These are phyloP conservation scores for Phytophthora capsici DNA, from an alignment of 352 stramenopile genomes.

Conservation along the genomic window DNA sequence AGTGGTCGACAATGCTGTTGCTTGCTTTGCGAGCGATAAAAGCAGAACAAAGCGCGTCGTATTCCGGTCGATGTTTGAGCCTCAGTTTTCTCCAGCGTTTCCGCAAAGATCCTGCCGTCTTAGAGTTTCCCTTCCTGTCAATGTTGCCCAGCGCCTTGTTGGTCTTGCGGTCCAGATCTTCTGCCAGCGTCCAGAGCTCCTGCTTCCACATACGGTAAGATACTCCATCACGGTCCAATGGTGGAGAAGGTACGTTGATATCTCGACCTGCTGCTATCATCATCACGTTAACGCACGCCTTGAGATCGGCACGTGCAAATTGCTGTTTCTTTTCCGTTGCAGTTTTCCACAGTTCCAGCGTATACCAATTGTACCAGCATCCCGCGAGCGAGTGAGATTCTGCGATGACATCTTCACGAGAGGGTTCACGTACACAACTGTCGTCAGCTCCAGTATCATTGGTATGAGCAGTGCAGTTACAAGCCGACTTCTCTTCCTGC, in stretches of 20 bases:
- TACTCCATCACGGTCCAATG: not conserved
- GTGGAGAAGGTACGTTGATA: not conserved
- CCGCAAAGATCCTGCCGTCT: slow-evolving; percentile 9
- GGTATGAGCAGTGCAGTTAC: no score
- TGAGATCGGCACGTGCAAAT: no score
- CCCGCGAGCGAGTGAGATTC: slow-evolving; percentile 3
- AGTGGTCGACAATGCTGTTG: slow-evolving; percentile 1
- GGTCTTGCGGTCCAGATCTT: slow-evolving; percentile 9
- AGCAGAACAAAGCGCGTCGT: slow-evolving; percentile 12
- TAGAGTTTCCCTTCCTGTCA: slow-evolving; percentile 1
- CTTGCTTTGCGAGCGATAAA: slow-evolving; percentile 17
- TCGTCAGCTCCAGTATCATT: no score
- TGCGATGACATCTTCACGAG: not conserved
- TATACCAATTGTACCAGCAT: slow-evolving; percentile 18
- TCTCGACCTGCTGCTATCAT: not conserved
- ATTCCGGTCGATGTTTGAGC: not conserved
- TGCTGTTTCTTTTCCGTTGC: slow-evolving; percentile 17
- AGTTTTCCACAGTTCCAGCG: slow-evolving; percentile 6
- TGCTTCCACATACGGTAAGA: slow-evolving; percentile 23
- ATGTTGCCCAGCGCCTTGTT: slow-evolving; percentile 5
- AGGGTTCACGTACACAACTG: no score
- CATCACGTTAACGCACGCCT: slow-evolving; percentile 28
- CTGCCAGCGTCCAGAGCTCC: slow-evolving; percentile 12
- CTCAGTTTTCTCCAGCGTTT: slow-evolving; percentile 17
- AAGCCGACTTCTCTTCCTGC: no score